Base-by-base conservation (phyloP, 225 moss, liverwort and hornwort genomes). In the Bryoerythrophyllum caledonicum region DNA sequence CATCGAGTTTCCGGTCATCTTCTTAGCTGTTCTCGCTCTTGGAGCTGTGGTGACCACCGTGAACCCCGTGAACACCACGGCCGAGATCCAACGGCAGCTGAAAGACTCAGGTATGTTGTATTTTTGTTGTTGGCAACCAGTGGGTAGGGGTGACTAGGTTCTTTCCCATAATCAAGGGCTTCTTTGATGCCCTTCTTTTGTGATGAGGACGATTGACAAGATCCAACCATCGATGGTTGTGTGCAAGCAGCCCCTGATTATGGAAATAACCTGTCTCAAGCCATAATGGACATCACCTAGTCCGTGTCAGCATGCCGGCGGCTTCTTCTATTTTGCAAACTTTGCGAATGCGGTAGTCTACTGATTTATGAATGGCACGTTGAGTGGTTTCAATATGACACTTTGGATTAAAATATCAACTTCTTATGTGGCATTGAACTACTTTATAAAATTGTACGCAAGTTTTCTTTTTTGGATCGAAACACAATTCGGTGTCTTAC, bases 81-180 rank as follows among this genome's bases (percentile, higher is more conserved):
- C 26, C 27, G 82, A 82, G 68, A 68, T 82, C 27, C 72, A 46
- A 41, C 68, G 68, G 68, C 82, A 82, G 62, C 73, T 82, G 63
- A 82, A 64, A 46, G 82, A 78, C 63, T 43, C 77, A 63, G 82
- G 82, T 82, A 37, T 24, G 38, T 25, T 17, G 25, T 16, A 61
- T 44, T 57, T n/a, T 27, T 53, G 6, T 53, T 53, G 5, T n/a
- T 51, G n/a, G 32, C 37, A 23, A 37, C 44, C 44, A 15, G 14
- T 44, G 44, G 44, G 14, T 44, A 44, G 44, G 2, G 14, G 4
- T 14, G 44, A 14, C 44, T 1, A 44, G 44, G 44, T 15, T 44
- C 15, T 15, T 4, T 44, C 44, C 13, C 14, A 14, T 15, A 15
- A 44, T 44, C 44, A 44, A 15, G 44, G 44, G 44, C 14, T 44